Conservation (phyloP, 176 grass and related monocot species). For the Juncus effusus region DNA sequence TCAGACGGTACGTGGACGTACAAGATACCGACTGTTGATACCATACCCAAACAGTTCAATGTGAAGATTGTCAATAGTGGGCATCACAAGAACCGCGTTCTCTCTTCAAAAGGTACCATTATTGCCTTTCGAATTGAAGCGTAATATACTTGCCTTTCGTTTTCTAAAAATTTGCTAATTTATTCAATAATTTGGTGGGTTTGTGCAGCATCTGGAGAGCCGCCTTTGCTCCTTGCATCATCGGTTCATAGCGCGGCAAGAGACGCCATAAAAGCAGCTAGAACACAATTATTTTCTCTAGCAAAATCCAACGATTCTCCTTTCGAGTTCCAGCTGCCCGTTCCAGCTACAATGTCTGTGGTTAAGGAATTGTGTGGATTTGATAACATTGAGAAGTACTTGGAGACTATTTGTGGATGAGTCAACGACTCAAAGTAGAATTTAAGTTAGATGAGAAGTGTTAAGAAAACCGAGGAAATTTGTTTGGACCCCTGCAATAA, state of each 20-base stretch:
- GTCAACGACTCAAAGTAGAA: too few species aligned
- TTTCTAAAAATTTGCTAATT: not conserved
- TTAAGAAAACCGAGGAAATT: too few species aligned
- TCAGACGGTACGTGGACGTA: constrained; percentile 96
- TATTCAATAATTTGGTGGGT: not conserved
- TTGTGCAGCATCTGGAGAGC: constrained; percentile 62
- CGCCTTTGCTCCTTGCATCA: constrained; percentile 59
- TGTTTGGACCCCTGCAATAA: too few species aligned
- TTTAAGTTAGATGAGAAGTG: too few species aligned
- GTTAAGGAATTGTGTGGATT: constrained; percentile 77
- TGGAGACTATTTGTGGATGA: constrained; percentile 15
- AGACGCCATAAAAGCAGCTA: constrained; percentile 54
- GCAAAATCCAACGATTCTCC: constrained; percentile 15
- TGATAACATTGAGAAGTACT: constrained; percentile 57
- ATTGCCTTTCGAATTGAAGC: not conserved
- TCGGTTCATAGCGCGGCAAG: constrained; percentile 65
- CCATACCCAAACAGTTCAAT: constrained; percentile 85
- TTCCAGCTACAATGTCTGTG: constrained; percentile 61
- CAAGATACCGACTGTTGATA: constrained; percentile 86
- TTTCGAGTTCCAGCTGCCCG: constrained; percentile 44
- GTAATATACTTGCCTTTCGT: not conserved
- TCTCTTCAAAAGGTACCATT: constrained; percentile 85
- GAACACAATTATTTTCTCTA: constrained; percentile 35
- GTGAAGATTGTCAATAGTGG: constrained; percentile 85
- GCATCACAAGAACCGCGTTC: constrained; percentile 70